A percentile compares a stretch with the other conserved stretches of the same genome.
Evolutionary conservation across 2,329 filamentous ascomycete genomes (phyloP).

Genomic region (Monosporascus cannonballus): DNA sequence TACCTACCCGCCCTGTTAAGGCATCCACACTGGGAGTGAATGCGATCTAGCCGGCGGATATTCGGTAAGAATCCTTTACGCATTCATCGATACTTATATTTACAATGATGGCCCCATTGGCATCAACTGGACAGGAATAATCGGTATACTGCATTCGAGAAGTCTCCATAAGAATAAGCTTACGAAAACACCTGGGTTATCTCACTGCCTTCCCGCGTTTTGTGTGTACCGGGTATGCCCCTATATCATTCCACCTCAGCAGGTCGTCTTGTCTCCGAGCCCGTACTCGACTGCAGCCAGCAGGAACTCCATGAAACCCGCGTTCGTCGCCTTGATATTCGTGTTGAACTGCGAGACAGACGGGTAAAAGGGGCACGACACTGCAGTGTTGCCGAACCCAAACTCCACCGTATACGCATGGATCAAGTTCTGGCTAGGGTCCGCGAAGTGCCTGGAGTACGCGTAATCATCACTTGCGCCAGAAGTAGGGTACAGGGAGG

Average conservation of each 20-base stretch:
- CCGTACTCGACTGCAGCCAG: conserved; percentile 20
- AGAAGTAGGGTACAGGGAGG: conserved; percentile 39
- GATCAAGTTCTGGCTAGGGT: conserved; percentile 30
- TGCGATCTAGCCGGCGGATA: too few species aligned
- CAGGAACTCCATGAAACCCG: conserved; percentile 42
- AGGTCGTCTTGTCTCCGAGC: conserved; percentile 6
- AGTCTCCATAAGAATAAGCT: too few species aligned
- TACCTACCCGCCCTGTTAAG: too few species aligned
- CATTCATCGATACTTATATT: too few species aligned
- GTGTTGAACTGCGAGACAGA: conserved; percentile 33
- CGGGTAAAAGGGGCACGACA: conserved; percentile 40
- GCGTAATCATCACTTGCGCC: conserved; percentile 42
- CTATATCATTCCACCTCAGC: background rate
- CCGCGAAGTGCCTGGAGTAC: conserved; percentile 35
- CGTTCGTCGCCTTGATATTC: conserved; percentile 38
- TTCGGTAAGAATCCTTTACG: too few species aligned
- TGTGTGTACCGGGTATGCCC: too few species aligned
- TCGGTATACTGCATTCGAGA: too few species aligned
- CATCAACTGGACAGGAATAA: too few species aligned
- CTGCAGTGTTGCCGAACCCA: conserved; percentile 30
- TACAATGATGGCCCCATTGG: too few species aligned
- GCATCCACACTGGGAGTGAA: too few species aligned
- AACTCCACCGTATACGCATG: conserved; percentile 43
- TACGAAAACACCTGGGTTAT: too few species aligned
- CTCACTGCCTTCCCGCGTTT: too few species aligned